phyloP scores from a whole-genome alignment of 2,329 filamentous ascomycete species.

The Penicillium sp. region DNA sequence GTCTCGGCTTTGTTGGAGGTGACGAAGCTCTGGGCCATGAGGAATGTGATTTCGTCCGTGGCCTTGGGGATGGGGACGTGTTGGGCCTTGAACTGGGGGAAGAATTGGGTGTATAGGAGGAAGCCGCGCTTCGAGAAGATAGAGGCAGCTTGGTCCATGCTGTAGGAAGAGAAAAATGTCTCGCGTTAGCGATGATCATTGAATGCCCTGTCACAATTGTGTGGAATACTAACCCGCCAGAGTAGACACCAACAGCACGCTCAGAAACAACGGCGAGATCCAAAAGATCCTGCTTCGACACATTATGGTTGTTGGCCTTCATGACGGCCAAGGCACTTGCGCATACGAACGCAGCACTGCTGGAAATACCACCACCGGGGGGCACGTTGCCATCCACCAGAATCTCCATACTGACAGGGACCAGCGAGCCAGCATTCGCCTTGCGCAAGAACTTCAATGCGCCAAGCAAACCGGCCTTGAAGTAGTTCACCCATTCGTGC shows the following conservation, averaged over 20 bases:
- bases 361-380: constrained; percentile 86
- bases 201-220: background rate
- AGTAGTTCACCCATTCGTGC: constrained; percentile 98
- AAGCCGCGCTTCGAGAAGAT: constrained; percentile 87
- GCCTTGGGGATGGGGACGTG: constrained; percentile 82
- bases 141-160: constrained; percentile 97
- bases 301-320: constrained; percentile 76
- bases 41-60: constrained; percentile 80
- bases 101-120: constrained; percentile 88
- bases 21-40: constrained; percentile 94
- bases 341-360: constrained; percentile 90
- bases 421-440: constrained; percentile 64
- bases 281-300: constrained; percentile 89
- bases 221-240: constrained; percentile 69
- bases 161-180: constrained; percentile 33
- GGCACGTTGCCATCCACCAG: constrained; percentile 91
- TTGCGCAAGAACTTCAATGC: constrained; percentile 73
- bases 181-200: background rate
- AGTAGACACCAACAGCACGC: constrained; percentile 92
- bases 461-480: constrained; percentile 85
- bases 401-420: constrained; percentile 78
- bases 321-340: constrained; percentile 86
- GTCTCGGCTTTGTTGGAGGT: constrained; percentile 93
- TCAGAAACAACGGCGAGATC: constrained; percentile 95
- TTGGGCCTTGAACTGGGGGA: constrained; percentile 71